These are phyloP conservation scores for Prunus fruticosa DNA, from an alignment of 306 rosid genomes.

Conservation along the genomic window DNA sequence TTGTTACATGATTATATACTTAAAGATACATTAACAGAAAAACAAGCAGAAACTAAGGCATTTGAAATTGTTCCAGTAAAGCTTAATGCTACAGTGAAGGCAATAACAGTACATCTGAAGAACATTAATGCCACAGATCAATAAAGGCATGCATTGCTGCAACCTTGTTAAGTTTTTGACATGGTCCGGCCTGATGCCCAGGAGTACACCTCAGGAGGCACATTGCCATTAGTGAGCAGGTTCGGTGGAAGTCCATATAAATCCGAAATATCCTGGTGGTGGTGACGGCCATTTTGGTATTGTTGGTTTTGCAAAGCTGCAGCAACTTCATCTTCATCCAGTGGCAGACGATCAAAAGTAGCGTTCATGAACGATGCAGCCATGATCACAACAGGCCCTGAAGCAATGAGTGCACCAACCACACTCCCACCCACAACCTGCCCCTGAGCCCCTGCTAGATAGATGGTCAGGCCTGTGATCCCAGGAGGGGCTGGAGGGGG, in stretches of 20 bases:
- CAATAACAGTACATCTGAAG: neutral
- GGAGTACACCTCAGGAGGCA: conserved; percentile 64
- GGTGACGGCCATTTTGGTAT: conserved; percentile 55
- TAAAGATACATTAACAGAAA: conserved; percentile 3
- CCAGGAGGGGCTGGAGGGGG: conserved; percentile 90
- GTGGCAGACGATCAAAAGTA: conserved; percentile 71
- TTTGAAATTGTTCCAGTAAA: neutral
- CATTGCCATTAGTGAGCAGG: conserved; percentile 59
- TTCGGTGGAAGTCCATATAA: conserved; percentile 70
- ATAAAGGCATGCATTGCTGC: conserved; percentile 6
- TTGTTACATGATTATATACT: conserved; percentile 5
- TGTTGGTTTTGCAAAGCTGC: conserved; percentile 63
- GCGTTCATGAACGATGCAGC: conserved; percentile 87
- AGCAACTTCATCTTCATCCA: conserved; percentile 64
- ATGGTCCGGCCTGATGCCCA: conserved; percentile 57
- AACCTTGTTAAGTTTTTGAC: conserved; percentile 50
- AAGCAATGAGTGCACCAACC: conserved; percentile 73
- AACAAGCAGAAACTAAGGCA: neutral
- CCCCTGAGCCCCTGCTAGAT: conserved; percentile 77
- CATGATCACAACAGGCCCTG: conserved; percentile 79
- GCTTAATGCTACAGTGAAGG: conserved; percentile 7
- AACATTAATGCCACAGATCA: conserved; percentile 9
- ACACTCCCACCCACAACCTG: conserved; percentile 80
- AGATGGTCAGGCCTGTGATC: conserved; percentile 66
- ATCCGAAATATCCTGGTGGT: conserved; percentile 62